Evolutionary conservation across 23 red algal genomes (phyloP).

Genomic region (Gracilaria caudata): DNA sequence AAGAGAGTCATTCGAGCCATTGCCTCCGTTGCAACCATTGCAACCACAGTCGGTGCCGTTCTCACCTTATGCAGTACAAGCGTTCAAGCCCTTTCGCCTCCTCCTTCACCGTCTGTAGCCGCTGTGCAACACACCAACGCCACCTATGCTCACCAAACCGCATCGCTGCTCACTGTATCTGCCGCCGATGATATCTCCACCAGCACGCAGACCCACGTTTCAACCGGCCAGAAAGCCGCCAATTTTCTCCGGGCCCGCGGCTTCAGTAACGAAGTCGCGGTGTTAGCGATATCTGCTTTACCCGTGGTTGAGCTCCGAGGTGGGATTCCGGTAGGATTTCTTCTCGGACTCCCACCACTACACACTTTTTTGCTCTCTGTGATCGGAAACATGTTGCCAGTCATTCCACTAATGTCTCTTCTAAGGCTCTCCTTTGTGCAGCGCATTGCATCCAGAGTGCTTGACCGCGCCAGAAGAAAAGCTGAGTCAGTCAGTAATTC

Average conservation of each 20-base stretch:
- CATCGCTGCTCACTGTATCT: not conserved
- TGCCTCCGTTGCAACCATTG: slow-evolving; percentile 11
- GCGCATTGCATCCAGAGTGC: slow-evolving; percentile 25
- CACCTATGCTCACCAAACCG: not conserved
- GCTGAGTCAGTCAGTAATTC: slow-evolving; percentile 40
- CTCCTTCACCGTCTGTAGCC: not conserved
- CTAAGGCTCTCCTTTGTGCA: slow-evolving; percentile 69
- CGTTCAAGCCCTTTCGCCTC: not conserved
- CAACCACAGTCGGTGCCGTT: slow-evolving; percentile 16
- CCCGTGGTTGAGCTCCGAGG: slow-evolving; percentile 95
- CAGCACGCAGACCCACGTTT: not conserved
- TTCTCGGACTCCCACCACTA: slow-evolving; percentile 72
- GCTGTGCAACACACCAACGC: not conserved
- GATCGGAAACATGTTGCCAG: slow-evolving; percentile 83
- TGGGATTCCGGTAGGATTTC: slow-evolving; percentile 84
- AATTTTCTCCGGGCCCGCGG: slow-evolving; percentile 18
- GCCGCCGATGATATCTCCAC: not conserved
- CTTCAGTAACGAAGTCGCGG: slow-evolving; percentile 18
- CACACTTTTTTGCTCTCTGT: slow-evolving; percentile 73
- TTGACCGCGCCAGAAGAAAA: slow-evolving; percentile 72
- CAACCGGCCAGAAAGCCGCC: slow-evolving; percentile 2
- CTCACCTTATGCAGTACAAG: not conserved
- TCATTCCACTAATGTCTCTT: slow-evolving; percentile 61
- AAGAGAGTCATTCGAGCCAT: not conserved
- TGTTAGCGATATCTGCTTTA: slow-evolving; percentile 72